Conservation (phyloP, 495 filamentous ascomycete species). For the Neurospora sublineolata region DNA sequence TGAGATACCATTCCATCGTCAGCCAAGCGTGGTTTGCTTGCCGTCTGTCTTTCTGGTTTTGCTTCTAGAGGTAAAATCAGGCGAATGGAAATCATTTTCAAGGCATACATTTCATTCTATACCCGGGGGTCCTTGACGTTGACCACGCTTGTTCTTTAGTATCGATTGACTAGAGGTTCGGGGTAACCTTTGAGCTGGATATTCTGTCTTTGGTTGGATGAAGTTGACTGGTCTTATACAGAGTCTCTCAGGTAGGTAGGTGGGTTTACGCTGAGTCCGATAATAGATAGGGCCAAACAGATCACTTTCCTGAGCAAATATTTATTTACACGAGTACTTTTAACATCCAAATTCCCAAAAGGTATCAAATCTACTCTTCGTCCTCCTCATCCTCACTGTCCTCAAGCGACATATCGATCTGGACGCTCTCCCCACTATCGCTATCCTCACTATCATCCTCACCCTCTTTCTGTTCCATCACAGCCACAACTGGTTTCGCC, state of each 20-base stretch:
- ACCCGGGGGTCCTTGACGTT: not conserved
- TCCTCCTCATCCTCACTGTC: constrained; percentile 17
- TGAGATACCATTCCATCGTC: constrained; percentile 21
- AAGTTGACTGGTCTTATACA: not conserved
- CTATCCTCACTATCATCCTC: constrained; percentile 17
- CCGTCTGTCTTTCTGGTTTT: not conserved
- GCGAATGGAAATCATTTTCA: not conserved
- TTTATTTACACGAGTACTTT: not conserved
- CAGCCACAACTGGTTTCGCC: not conserved
- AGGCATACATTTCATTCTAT: not conserved
- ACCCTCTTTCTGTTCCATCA: constrained; percentile 3
- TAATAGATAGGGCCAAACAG: not conserved
- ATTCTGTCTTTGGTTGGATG: not conserved
- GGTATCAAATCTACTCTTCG: constrained; percentile 5
- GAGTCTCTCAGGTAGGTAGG: not conserved
- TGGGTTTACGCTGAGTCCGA: not conserved
- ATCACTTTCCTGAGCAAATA: not conserved
- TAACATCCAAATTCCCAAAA: not conserved
- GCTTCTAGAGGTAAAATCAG: not conserved
- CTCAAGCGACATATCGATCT: constrained; percentile 21
- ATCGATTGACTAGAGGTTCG: not conserved
- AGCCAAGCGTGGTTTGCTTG: not conserved
- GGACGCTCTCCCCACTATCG: constrained; percentile 16
- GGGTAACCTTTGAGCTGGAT: not conserved
- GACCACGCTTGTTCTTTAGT: not conserved